A percentile compares a stretch with the other conserved stretches of the same genome.
Conservation (phyloP, 1,284 basidiomycete genomes). For the Gastroboletus turbinatus region DNA sequence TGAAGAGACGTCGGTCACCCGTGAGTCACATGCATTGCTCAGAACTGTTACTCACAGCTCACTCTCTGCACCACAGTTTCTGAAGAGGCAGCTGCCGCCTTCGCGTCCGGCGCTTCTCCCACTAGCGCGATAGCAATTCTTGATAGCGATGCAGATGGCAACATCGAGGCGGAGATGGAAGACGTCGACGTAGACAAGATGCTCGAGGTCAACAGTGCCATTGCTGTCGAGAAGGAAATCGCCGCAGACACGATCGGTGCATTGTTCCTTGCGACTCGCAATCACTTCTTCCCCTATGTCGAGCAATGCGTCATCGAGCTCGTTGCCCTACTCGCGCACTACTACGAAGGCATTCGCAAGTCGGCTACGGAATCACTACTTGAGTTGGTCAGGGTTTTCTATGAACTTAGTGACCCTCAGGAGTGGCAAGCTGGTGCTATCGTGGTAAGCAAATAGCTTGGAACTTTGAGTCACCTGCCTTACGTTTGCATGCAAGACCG, state of each 20-base stretch:
- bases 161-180: conserved; percentile 74
- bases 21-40: conserved; percentile 34
- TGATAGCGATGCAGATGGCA: conserved; percentile 54
- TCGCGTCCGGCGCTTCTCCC: conserved; percentile 73
- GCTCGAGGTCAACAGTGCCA: conserved; percentile 92
- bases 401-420: conserved; percentile 80
- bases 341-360: conserved; percentile 98
- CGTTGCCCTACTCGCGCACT: conserved; percentile 82
- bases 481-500: conserved; percentile 18
- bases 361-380: conserved; percentile 88
- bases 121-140: conserved; percentile 63
- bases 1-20: conserved; percentile 49
- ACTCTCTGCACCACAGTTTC: conserved; percentile 38
- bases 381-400: conserved; percentile 89
- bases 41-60: background rate
- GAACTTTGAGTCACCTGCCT: background rate
- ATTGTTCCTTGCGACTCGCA: conserved; percentile 82
- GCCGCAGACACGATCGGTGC: conserved; percentile 96
- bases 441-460: conserved; percentile 45
- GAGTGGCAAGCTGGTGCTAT: conserved; percentile 82
- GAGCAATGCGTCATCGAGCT: conserved; percentile 82
- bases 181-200: conserved; percentile 84
- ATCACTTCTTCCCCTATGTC: conserved; percentile 88
- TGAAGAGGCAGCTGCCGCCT: conserved; percentile 52
- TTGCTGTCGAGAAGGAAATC: conserved; percentile 99